Conservation (phyloP, 768 basidiomycete genomes). For the Daedaleopsis nitida region DNA sequence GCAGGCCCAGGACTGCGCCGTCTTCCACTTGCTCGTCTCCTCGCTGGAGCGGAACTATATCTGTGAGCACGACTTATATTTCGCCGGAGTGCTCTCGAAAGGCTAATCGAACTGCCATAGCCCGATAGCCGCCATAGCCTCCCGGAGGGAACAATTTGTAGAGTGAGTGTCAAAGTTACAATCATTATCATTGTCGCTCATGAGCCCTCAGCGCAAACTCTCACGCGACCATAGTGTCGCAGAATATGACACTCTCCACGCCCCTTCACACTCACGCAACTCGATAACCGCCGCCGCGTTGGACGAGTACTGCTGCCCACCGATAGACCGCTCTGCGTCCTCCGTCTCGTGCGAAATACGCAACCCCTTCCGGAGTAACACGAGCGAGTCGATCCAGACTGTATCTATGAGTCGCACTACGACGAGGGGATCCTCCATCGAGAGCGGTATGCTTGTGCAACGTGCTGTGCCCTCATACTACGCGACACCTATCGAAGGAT, state of each 20-base stretch:
- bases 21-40: not conserved
- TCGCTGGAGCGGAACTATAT: not conserved
- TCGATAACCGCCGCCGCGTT: no score
- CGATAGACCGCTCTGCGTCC: not conserved
- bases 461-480: conserved; percentile 8
- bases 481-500: not conserved
- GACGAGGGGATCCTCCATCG: conserved; percentile 7
- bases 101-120: not conserved
- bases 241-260: no score
- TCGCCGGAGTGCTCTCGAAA: not conserved
- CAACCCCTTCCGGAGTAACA: conserved; percentile 14
- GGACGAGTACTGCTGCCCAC: not conserved
- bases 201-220: not conserved
- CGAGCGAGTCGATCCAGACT: conserved; percentile 1
- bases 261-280: no score
- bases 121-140: not conserved
- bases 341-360: conserved; percentile 4
- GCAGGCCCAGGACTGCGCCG: conserved; percentile 10
- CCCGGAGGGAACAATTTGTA: not conserved
- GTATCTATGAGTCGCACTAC: not conserved
- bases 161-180: not conserved
- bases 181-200: not conserved
- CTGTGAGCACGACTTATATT: not conserved
- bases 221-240: not conserved
- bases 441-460: conserved; percentile 3